phyloP scores from a whole-genome alignment of 208 protist genomes.

The Trypanosoma cruzi region DNA sequence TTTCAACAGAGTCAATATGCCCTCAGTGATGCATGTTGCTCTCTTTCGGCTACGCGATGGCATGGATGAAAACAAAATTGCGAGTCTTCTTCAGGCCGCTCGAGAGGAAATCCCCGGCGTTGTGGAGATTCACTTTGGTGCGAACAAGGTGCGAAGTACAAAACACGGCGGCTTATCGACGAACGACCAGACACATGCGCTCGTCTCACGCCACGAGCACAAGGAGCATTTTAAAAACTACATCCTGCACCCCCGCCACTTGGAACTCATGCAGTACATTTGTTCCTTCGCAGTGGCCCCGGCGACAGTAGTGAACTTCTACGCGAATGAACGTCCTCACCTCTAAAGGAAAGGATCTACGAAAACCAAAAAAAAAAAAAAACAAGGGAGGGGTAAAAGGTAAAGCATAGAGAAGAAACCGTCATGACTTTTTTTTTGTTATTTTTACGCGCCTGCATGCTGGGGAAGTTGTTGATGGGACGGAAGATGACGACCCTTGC shows the following conservation, averaged over 20 bases:
- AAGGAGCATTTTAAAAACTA: constrained; percentile 36
- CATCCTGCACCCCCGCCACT: constrained; percentile 37
- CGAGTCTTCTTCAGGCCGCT: constrained; percentile 29
- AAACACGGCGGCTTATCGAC: background rate
- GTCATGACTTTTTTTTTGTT: background rate
- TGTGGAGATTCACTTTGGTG: constrained; percentile 69
- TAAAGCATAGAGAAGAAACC: background rate
- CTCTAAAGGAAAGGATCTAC: constrained; percentile 20
- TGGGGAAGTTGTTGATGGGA: background rate
- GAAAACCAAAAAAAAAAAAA: constrained; percentile 7
- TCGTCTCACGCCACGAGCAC: constrained; percentile 52
- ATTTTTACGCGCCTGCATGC: too few relatives aligned
- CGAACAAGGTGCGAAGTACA: background rate
- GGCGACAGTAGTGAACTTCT: constrained; percentile 48
- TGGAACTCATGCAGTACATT: constrained; percentile 40
- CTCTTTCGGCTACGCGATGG: constrained; percentile 38
- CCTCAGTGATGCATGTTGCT: constrained; percentile 49
- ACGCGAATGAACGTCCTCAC: background rate
- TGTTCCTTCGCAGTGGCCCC: constrained; percentile 26
- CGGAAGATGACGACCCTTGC: too few relatives aligned
- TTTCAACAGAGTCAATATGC: constrained; percentile 4
- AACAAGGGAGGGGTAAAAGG: background rate
- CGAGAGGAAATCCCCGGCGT: constrained; percentile 42
- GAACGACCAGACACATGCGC: constrained; percentile 46
- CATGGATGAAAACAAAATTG: constrained; percentile 34